Evolutionary conservation across 805 yeast species (phyloP).

Genomic region (Komagataella kurtzmanii): DNA sequence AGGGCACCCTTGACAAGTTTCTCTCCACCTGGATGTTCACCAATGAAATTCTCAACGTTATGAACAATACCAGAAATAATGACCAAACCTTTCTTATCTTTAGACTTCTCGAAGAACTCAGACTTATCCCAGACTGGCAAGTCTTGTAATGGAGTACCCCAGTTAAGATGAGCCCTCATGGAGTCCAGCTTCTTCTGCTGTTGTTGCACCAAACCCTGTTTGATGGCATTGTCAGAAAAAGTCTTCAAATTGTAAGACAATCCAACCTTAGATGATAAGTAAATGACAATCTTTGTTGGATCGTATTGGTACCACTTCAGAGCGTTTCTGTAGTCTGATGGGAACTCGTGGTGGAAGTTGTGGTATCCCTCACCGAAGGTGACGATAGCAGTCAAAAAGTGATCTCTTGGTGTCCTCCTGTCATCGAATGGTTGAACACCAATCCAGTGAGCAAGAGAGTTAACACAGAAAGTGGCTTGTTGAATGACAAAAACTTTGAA

Average conservation of each 20-base stretch:
- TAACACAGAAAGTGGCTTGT: constrained; percentile 65
- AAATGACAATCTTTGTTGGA: constrained; percentile 73
- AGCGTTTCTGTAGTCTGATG: constrained; percentile 77
- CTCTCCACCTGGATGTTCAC: constrained; percentile 89
- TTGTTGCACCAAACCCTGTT: constrained; percentile 66
- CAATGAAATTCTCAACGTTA: constrained; percentile 82
- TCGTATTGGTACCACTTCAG: constrained; percentile 64
- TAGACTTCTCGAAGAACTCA: constrained; percentile 20
- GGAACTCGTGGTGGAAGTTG: constrained; percentile 93
- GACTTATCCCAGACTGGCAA: constrained; percentile 52
- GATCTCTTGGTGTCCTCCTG: constrained; percentile 62
- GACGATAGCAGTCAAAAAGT: constrained; percentile 43
- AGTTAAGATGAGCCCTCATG: constrained; percentile 64
- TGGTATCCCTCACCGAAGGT: constrained; percentile 89
- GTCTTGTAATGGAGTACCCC: constrained; percentile 91
- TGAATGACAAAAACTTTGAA: constrained; percentile 60
- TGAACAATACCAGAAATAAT: constrained; percentile 87
- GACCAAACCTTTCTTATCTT: constrained; percentile 36
- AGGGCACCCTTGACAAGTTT: constrained; percentile 67
- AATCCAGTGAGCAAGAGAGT: constrained; percentile 71
- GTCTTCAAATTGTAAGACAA: constrained; percentile 43
- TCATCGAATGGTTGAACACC: constrained; percentile 68
- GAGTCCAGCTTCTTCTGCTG: constrained; percentile 71
- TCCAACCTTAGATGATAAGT: constrained; percentile 35
- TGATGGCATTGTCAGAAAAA: constrained; percentile 45